Base-by-base conservation (phyloP, 164 flowering plant species). In the Sextonia rubra region DNA sequence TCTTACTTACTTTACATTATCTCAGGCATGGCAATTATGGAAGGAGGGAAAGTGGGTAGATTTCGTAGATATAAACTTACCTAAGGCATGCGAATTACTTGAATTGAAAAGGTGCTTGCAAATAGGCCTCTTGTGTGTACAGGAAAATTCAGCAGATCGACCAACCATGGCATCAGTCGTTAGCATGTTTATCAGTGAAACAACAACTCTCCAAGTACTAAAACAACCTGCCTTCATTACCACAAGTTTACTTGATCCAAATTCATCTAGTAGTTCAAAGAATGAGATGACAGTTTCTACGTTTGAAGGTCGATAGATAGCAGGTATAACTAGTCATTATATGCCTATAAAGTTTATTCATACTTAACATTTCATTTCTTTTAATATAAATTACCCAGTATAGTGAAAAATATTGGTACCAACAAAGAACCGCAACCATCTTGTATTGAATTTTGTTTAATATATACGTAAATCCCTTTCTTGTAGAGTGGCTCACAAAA, bases 161-260 rank as follows among this genome's bases (percentile, higher is more conserved):
- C 77, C 72, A 20, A 61, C 68, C 17, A 66, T 70, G 63, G 22
- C 68, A 4, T 14, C 25, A 18, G 48, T 77, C 2, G 27, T 73
- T 7, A n/a, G 65, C 9, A 60, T 74, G 68, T 63, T 75, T 29
- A 62, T 37, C 15, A 55, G 64, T 52, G 73, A 63, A 5, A 44
- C 55, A 15, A 3, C 49, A 11, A 64, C 55, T 44, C 66, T 75
- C 30, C 80, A 82, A 12, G 76, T 70, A 47, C 81, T 78, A 47
- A 81, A 76, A 44, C 71, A 77, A 74, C 77, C 72, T 18, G 84
- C 83, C 1, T 72, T 71, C 1, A 71, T 72, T 37, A 77, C 76
- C 3, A 66, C 61, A 2, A 69, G 44, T 29, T 2, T 1, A 4
- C 9, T 1, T 23, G 14, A 3, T 47, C 47, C 70, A 48, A 15